Conservation (phyloP, 225 moss, liverwort and hornwort genomes). For the Ulota crispa region DNA sequence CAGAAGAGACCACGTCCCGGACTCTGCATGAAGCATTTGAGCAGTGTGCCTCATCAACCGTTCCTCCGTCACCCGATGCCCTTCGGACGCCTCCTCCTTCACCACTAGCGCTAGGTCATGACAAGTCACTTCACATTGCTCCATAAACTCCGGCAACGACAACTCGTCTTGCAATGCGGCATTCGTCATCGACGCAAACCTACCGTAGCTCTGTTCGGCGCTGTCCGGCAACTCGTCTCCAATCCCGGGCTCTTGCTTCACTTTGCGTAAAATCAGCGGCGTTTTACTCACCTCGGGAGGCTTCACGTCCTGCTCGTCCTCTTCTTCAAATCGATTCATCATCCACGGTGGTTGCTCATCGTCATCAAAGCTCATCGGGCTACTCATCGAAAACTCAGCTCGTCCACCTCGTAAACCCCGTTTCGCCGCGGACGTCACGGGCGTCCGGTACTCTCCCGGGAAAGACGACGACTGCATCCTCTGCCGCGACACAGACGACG, state of each 20-base stretch:
- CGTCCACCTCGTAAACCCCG: conserved; percentile 26
- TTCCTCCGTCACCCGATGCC: conserved; percentile 95
- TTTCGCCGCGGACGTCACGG: conserved; percentile 22
- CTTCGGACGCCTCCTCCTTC: conserved; percentile 84
- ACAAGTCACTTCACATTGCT: conserved; percentile 50
- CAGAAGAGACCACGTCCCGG: conserved; percentile 86
- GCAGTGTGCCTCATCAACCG: conserved; percentile 93
- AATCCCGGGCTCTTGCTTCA: conserved; percentile 62
- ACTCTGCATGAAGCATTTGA: conserved; percentile 90
- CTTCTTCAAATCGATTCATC: conserved; percentile 22
- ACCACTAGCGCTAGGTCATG: conserved; percentile 55
- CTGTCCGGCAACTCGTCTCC: conserved; percentile 54
- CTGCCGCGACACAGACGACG: conserved; percentile 44
- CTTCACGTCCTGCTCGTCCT: conserved; percentile 29
- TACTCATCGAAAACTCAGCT: conserved; percentile 22
- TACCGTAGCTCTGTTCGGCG: conserved; percentile 52
- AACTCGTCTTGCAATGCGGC: conserved; percentile 52
- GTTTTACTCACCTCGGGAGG: conserved; percentile 35
- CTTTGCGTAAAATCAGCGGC: conserved; percentile 47
- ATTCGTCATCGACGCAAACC: conserved; percentile 57
- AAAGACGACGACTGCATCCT: conserved; percentile 37
- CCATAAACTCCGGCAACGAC: conserved; percentile 54
- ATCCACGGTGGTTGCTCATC: conserved; percentile 51
- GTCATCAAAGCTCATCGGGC: conserved; percentile 49
- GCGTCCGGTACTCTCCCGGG: conserved; percentile 42